Evolutionary conservation across 371 early-diverging fungal species (phyloP).

Genomic region (Mitosporidium daphniae): DNA sequence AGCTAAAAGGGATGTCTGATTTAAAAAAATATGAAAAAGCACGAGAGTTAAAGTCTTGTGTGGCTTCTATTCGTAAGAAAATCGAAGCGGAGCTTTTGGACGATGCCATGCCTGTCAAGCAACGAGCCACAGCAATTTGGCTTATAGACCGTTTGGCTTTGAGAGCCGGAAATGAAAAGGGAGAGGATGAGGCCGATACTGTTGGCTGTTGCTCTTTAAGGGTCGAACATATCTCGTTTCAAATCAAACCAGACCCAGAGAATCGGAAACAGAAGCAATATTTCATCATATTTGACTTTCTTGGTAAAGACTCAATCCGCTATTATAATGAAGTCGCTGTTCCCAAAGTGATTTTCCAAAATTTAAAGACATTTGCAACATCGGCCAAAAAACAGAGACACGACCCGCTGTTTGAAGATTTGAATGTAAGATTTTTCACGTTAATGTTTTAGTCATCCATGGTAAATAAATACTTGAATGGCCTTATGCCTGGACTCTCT

Average conservation of each 20-base stretch:
- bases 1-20: constrained; percentile 74
- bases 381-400: constrained; percentile 22
- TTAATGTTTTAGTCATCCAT: constrained; percentile 14
- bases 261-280: constrained; percentile 14
- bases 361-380: constrained; percentile 42
- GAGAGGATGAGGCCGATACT: constrained; percentile 81
- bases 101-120: constrained; percentile 29
- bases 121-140: constrained; percentile 68
- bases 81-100: constrained; percentile 34
- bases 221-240: constrained; percentile 46
- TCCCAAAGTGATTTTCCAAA: constrained; percentile 48
- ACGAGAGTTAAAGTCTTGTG: constrained; percentile 28
- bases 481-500: constrained; percentile 49
- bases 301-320: constrained; percentile 85
- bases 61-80: constrained; percentile 26
- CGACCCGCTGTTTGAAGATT: constrained; percentile 45
- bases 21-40: constrained; percentile 78
- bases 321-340: constrained; percentile 49
- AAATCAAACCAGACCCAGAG: constrained; percentile 4
- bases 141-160: constrained; percentile 67
- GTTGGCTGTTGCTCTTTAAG: constrained; percentile 87
- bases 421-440: constrained; percentile 17
- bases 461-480: constrained; percentile 48
- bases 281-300: constrained; percentile 51
- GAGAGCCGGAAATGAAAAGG: constrained; percentile 87